Conservation (phyloP, 1,139 yeast genomes). For the Wickerhamomyces sp. region DNA sequence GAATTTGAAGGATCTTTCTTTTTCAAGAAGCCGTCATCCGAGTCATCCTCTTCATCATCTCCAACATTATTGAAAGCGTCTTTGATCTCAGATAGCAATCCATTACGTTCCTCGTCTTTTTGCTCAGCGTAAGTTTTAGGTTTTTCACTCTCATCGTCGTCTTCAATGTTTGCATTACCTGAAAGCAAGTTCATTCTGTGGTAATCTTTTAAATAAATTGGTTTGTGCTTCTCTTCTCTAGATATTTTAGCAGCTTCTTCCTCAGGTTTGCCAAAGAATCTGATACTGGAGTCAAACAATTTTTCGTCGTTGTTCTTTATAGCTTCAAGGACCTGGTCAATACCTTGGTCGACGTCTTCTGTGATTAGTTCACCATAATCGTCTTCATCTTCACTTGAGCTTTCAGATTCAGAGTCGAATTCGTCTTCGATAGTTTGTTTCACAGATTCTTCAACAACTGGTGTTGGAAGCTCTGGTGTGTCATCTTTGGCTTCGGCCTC, state of each 20-base stretch:
- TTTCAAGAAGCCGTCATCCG: constrained; percentile 53
- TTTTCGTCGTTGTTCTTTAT: constrained; percentile 62
- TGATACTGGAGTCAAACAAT: constrained; percentile 60
- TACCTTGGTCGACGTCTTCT: constrained; percentile 78
- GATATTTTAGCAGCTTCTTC: constrained; percentile 27
- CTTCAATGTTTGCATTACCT: constrained; percentile 52
- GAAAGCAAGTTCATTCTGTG: constrained; percentile 77
- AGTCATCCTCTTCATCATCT: constrained; percentile 43
- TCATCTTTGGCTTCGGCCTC: constrained; percentile 36
- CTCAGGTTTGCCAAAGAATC: constrained; percentile 67
- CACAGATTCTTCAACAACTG: constrained; percentile 9
- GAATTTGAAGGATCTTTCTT: constrained; percentile 44
- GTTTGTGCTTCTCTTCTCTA: constrained; percentile 50
- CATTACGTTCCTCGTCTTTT: constrained; percentile 69
- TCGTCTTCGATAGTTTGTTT: constrained; percentile 21
- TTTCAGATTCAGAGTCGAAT: constrained; percentile 24
- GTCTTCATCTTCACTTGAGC: constrained; percentile 75
- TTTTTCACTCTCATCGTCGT: constrained; percentile 39
- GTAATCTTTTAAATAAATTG: constrained; percentile 86
- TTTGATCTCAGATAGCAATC: constrained; percentile 71
- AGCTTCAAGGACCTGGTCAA: constrained; percentile 65
- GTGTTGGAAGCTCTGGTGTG: constrained; percentile 10
- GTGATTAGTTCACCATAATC: constrained; percentile 88
- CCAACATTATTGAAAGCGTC: constrained; percentile 51
- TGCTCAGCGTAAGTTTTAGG: constrained; percentile 55